Evolutionary conservation across 2,329 filamentous ascomycete species (phyloP).

Genomic region (Colletotrichum sp.): DNA sequence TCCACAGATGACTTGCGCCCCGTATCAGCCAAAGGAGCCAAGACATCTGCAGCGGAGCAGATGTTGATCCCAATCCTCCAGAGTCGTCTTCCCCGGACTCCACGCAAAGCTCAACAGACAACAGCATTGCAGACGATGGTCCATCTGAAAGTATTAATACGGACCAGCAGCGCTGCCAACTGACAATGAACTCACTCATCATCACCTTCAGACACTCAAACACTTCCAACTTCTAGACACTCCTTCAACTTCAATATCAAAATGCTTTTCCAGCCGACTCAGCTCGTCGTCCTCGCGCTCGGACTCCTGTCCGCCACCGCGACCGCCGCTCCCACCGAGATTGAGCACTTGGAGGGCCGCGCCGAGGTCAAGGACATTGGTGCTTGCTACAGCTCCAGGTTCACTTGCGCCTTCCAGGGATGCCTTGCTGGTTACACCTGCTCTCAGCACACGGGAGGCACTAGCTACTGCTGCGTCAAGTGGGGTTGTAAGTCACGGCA

Average conservation of each 20-base stretch:
- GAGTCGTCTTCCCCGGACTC: background rate
- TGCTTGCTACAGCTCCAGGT: background rate
- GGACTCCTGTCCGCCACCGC: background rate
- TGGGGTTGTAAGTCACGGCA: constrained; percentile 23
- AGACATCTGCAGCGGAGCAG: background rate
- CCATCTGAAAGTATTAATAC: background rate
- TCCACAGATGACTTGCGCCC: background rate
- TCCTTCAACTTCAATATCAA: background rate
- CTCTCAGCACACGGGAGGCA: background rate
- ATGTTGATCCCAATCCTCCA: background rate
- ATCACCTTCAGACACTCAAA: background rate
- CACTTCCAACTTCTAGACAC: background rate
- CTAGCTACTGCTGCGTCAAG: background rate
- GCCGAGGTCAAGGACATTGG: background rate
- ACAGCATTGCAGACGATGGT: background rate
- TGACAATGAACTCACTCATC: accelerated
- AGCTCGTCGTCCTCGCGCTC: background rate
- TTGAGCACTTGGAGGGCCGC: background rate
- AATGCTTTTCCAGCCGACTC: background rate
- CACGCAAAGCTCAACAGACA: background rate
- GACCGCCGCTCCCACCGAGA: background rate
- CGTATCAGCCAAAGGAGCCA: background rate
- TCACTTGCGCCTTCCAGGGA: constrained; percentile 1
- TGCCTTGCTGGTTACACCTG: background rate
- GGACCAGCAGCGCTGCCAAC: accelerated